Conservation (phyloP, 176 grass and related monocot genomes). For the Zoysia japonica region DNA sequence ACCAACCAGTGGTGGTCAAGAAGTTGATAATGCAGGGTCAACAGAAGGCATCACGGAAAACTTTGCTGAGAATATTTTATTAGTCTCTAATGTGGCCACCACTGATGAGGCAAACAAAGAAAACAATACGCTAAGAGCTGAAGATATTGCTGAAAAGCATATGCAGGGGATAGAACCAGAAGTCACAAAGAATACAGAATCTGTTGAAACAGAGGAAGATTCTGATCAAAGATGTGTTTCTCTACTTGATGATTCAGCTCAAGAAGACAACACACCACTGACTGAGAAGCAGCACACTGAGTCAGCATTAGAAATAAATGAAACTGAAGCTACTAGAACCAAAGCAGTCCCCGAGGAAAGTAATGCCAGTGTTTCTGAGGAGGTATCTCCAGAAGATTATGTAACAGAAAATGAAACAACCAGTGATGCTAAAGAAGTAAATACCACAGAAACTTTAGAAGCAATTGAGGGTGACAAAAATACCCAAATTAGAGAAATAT, state of each 20-base stretch:
- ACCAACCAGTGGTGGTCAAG: conserved; percentile 26
- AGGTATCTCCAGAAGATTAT: conserved; percentile 26
- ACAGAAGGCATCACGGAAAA: conserved; percentile 36
- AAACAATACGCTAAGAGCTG: conserved; percentile 20
- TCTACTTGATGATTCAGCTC: conserved; percentile 16
- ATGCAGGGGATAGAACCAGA: conserved; percentile 19
- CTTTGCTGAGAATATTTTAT: conserved; percentile 10
- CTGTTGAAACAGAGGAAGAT: conserved; percentile 37
- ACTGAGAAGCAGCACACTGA: conserved; percentile 5
- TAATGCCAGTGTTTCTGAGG: conserved; percentile 24
- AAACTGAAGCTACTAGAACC: conserved; percentile 16
- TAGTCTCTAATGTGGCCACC: conserved; percentile 22
- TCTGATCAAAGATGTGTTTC: conserved; percentile 6
- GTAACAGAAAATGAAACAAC: conserved; percentile 35
- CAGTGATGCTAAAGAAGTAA: conserved; percentile 15
- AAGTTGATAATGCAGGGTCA: conserved; percentile 39
- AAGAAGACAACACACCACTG: conserved; percentile 7
- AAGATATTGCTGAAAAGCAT: conserved; percentile 28
- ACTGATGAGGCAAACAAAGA: conserved; percentile 27
- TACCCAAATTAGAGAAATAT: conserved; percentile 4
- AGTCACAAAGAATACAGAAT: conserved; percentile 41
- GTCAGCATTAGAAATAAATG: conserved; percentile 23
- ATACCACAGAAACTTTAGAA: conserved; percentile 18
- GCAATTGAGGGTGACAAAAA: conserved; percentile 18
- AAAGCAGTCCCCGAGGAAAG: conserved; percentile 32